These are phyloP conservation scores for Rhizophagus clarus DNA, from an alignment of 192 early-diverging fungal species.

Conservation along the genomic window DNA sequence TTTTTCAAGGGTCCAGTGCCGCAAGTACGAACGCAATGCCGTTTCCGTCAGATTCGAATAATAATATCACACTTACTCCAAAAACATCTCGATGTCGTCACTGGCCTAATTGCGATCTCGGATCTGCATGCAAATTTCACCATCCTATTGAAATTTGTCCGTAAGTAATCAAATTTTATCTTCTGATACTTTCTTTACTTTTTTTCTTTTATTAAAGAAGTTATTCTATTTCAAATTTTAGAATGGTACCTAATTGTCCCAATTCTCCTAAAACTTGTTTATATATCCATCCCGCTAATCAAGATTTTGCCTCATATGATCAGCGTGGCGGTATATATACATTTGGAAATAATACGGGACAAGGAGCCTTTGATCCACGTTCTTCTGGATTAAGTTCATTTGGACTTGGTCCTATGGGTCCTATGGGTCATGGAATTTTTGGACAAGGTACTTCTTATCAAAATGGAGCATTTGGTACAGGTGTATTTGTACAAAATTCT, in stretches of 20 bases:
- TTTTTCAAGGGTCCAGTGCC: conserved; percentile 10
- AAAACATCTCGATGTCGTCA: conserved; percentile 40
- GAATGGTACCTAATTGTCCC: conserved; percentile 42
- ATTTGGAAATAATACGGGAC: conserved; percentile 13
- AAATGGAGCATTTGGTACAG: neutral
- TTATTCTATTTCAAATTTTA: neutral
- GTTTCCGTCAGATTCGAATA: neutral
- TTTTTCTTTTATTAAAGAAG: neutral
- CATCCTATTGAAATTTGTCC: conserved; percentile 44
- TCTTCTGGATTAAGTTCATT: conserved; percentile 7
- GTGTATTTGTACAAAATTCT: neutral
- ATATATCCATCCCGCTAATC: conserved; percentile 41
- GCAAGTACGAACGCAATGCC: neutral
- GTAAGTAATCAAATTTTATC: conserved; percentile 4
- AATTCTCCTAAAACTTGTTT: conserved; percentile 41
- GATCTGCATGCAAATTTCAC: conserved; percentile 40
- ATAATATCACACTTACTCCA: conserved; percentile 5
- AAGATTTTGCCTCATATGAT: conserved; percentile 17
- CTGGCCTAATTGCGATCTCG: conserved; percentile 47
- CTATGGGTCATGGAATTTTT: conserved; percentile 2
- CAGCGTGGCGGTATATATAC: neutral
- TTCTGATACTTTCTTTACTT: neutral
- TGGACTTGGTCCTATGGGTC: conserved; percentile 4
- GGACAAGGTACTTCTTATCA: neutral
- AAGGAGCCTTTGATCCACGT: neutral